Evolutionary conservation across 257 asterid species (phyloP).

Genomic region (Leonotis leonurus): DNA sequence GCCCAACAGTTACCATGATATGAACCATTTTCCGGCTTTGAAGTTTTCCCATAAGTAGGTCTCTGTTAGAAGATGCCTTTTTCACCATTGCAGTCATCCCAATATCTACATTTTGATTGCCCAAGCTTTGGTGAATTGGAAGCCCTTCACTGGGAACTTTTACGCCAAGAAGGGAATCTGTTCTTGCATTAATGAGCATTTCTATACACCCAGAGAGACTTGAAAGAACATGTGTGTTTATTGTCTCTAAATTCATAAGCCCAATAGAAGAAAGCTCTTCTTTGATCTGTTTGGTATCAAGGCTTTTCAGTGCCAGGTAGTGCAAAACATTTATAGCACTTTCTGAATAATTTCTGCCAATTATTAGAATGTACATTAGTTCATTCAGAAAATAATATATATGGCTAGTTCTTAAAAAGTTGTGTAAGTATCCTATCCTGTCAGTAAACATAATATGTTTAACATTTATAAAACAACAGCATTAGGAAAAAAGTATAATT

Average conservation of each 20-base stretch:
- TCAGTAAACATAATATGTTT: not conserved
- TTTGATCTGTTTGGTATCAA: slow-evolving; percentile 42
- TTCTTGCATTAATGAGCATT: slow-evolving; percentile 32
- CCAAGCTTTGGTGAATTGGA: slow-evolving; percentile 23
- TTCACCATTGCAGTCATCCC: slow-evolving; percentile 36
- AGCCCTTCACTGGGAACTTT: slow-evolving; percentile 23
- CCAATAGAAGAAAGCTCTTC: slow-evolving; percentile 54
- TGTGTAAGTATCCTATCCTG: not conserved
- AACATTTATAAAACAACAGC: not conserved
- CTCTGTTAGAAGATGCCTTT: slow-evolving; percentile 34
- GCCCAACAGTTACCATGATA: slow-evolving; percentile 70
- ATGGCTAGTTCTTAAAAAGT: not conserved
- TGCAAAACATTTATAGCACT: slow-evolving; percentile 55
- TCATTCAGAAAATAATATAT: slow-evolving; percentile 7
- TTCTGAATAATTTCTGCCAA: slow-evolving; percentile 46
- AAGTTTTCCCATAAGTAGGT: slow-evolving; percentile 44
- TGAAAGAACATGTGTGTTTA: slow-evolving; percentile 51
- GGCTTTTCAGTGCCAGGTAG: slow-evolving; percentile 52
- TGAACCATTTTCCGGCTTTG: slow-evolving; percentile 42
- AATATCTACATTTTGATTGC: slow-evolving; percentile 31
- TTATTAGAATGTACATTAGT: slow-evolving; percentile 8
- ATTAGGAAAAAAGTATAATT: not conserved
- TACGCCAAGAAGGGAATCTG: slow-evolving; percentile 23
- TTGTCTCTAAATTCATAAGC: slow-evolving; percentile 44
- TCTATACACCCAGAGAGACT: slow-evolving; percentile 56